Evolutionary conservation across 2,329 filamentous ascomycete species (phyloP), one percentile per base, ranked within the genome.

Genomic region (Onygenales sp.): DNA sequence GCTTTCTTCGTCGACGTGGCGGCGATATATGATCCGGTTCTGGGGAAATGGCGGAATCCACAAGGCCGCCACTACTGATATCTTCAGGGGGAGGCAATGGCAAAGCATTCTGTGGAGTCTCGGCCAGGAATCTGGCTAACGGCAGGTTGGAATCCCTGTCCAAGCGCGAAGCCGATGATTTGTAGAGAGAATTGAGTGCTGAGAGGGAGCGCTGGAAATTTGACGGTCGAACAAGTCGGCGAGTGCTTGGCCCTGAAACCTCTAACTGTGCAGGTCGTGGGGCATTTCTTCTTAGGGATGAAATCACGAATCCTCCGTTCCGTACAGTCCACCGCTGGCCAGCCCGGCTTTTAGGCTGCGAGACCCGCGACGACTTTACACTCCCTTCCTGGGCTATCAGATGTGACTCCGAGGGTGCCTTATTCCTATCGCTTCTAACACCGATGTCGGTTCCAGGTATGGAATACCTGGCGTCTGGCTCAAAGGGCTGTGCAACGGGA

Each of bases 211-310:
- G 59, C 42, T 64, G 63, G 51, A 74, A 69, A 2, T 60, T 55
- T 3, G 61, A 57, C 39, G 58, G 54, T 10, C 63, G 61, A 33
- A 49, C 45, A 7, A 54, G 32, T 17, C 52, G 56, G 45, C 53
- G 58, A 36, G 52, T 51, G 14, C 53, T 50, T 39, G 55, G 43
- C 10, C 58, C 60, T 48, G 57, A 58, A 35, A 62, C 55, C 54
- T 70, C 69, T 21, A 65, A 59, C 41, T 61, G 62, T n/a, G 64
- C 70, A 36, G 71, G 69, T 33, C 71, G 63, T 50, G 64, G 59
- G 48, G 54, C 58, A 39, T 64, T 66, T 52, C 69, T 62, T 48
- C 60, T 66, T 17, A 74, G 54, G 8, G 70, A 71, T 32, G 69
- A 65, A 31, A 71, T 61, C 2, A 63, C 66, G 54, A 66, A 56